These are phyloP conservation scores for Claviceps lovelessii DNA, from an alignment of 2,329 filamentous ascomycete species.

Conservation along the genomic window DNA sequence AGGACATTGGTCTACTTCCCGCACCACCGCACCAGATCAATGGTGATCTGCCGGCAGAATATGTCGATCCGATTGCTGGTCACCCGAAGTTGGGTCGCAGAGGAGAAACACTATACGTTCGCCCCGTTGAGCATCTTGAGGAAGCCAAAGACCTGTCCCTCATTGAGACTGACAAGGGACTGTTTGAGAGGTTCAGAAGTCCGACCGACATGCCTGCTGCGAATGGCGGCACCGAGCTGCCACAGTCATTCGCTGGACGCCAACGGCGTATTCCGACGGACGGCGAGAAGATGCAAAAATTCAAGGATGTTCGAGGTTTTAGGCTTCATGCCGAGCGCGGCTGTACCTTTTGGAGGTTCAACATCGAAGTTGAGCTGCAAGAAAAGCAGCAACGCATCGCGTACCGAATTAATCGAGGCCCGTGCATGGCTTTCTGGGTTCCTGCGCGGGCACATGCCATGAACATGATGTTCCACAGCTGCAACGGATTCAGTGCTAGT, in stretches of 20 bases:
- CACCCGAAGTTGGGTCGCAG: slow-evolving; percentile 73
- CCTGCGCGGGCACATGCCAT: slow-evolving; percentile 71
- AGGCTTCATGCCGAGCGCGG: slow-evolving; percentile 75
- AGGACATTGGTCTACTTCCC: slow-evolving; percentile 69
- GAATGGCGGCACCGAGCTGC: slow-evolving; percentile 31
- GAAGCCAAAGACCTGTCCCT: slow-evolving; percentile 65
- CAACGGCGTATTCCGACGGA: slow-evolving; percentile 44
- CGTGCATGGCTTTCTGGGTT: slow-evolving; percentile 86
- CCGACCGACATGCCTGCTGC: slow-evolving; percentile 30
- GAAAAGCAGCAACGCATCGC: slow-evolving; percentile 71
- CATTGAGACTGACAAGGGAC: slow-evolving; percentile 64
- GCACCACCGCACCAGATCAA: slow-evolving; percentile 57
- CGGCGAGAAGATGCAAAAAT: slow-evolving; percentile 68
- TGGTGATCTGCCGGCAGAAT: slow-evolving; percentile 59
- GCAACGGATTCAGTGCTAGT: slow-evolving; percentile 82
- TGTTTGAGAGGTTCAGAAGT: slow-evolving; percentile 58
- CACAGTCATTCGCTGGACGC: slow-evolving; percentile 39
- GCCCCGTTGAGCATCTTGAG: slow-evolving; percentile 73
- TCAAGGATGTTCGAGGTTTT: slow-evolving; percentile 69
- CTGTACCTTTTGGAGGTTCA: slow-evolving; percentile 94
- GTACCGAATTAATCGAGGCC: slow-evolving; percentile 88
- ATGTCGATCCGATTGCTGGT: slow-evolving; percentile 79
- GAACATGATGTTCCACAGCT: slow-evolving; percentile 98
- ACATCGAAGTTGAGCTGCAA: slow-evolving; percentile 76
- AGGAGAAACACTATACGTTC: slow-evolving; percentile 76